Evolutionary conservation across 2,329 filamentous ascomycete species (phyloP).

Genomic region (Plectosphaerella plurivora): DNA sequence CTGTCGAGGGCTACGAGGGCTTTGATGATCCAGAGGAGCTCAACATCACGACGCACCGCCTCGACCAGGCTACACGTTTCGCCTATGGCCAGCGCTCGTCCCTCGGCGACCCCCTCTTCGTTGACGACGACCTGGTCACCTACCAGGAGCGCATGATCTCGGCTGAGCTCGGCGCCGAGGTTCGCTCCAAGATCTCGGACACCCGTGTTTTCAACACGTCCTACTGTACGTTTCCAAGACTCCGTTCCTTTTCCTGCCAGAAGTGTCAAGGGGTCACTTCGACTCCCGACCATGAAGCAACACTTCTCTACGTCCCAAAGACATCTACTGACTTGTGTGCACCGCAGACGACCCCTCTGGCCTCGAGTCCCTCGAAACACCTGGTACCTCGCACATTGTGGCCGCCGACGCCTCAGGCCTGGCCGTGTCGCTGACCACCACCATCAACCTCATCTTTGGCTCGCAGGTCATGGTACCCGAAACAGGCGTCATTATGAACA

Average conservation of each 20-base stretch:
- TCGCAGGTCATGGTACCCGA: conserved; percentile 73
- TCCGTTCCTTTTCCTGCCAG: conserved; percentile 16
- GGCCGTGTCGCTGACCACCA: conserved; percentile 73
- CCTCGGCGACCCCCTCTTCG: conserved; percentile 73
- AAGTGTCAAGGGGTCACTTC: too few species aligned
- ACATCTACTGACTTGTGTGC: too few species aligned
- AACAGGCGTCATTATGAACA: conserved; percentile 71
- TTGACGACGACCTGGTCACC: conserved; percentile 49
- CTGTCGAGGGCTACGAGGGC: conserved; percentile 63
- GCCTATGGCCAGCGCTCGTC: conserved; percentile 71
- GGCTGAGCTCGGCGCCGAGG: conserved; percentile 49
- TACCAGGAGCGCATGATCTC: conserved; percentile 63
- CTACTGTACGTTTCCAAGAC: conserved; percentile 13
- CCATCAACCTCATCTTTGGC: conserved; percentile 77
- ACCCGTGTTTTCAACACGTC: conserved; percentile 30
- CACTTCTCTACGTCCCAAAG: too few species aligned
- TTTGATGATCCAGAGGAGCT: conserved; percentile 52
- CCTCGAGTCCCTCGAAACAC: conserved; percentile 51
- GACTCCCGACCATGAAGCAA: too few species aligned
- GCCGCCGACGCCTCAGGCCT: conserved; percentile 66
- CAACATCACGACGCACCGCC: conserved; percentile 65
- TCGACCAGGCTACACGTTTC: conserved; percentile 83
- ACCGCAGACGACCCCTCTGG: conserved; percentile 33
- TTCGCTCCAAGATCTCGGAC: conserved; percentile 41
- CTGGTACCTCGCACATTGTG: conserved; percentile 65